A percentile compares a stretch with the other conserved stretches of the same genome.
Conservation (phyloP, 2,329 filamentous ascomycete species). For the Neonectria coccinea region DNA sequence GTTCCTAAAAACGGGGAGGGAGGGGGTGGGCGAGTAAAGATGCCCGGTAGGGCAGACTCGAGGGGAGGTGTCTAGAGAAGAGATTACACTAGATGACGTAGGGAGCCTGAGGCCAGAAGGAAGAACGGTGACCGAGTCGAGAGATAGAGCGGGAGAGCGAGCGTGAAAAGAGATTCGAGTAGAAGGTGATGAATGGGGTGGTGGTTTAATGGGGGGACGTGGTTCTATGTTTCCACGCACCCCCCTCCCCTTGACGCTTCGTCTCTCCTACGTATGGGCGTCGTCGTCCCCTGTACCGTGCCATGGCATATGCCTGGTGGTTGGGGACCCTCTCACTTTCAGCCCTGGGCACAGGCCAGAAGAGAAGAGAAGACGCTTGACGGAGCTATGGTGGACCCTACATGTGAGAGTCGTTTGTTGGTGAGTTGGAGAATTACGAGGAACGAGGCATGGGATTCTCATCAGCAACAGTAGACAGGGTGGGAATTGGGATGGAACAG, state of each 20-base stretch:
- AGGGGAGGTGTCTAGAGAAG: constrained; percentile 4
- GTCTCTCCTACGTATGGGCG: neutral
- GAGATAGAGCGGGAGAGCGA: neutral
- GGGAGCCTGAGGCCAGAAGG: constrained; percentile 1
- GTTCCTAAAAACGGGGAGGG: constrained; percentile 22
- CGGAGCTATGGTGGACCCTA: constrained; percentile 15
- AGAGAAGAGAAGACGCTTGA: constrained; percentile 12
- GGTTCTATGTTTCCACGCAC: constrained; percentile 19
- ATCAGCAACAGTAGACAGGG: neutral
- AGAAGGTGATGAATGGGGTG: constrained; percentile 1
- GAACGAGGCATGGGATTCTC: constrained; percentile 11
- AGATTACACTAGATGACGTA: constrained; percentile 21
- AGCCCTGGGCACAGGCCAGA: constrained; percentile 28
- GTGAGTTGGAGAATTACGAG: constrained; percentile 11
- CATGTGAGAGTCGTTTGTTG: neutral
- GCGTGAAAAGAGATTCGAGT: constrained; percentile 1
- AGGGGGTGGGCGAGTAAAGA: neutral
- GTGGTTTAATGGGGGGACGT: constrained; percentile 17
- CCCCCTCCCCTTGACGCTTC: constrained; percentile 6
- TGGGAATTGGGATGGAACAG: neutral
- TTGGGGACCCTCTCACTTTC: constrained; percentile 19
- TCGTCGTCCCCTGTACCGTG: constrained; percentile 15
- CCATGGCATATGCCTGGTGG: constrained; percentile 14
- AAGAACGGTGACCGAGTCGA: neutral
- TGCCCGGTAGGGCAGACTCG: constrained; percentile 40